Percentiles rank a stretch among this genome's conserved stretches.
Conservation (phyloP, 2,329 filamentous ascomycete species). For the Alternaria sp. region DNA sequence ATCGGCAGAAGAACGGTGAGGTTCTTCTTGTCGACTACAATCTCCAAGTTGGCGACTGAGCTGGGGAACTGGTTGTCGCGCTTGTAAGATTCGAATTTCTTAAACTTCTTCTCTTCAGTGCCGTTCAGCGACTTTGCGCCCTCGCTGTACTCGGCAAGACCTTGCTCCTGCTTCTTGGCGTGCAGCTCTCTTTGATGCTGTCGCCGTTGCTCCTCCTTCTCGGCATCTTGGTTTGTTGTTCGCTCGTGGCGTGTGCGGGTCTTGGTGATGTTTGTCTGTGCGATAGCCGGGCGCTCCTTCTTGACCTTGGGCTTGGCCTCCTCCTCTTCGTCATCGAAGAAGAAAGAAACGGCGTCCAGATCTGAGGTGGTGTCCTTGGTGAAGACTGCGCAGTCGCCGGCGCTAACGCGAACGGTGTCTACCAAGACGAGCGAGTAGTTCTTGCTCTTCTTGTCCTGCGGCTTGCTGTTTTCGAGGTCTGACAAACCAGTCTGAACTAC, state of each 20-base stretch:
- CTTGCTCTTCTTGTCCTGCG: constrained; percentile 89
- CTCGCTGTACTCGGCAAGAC: constrained; percentile 83
- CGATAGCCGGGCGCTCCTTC: constrained; percentile 84
- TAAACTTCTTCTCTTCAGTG: constrained; percentile 96
- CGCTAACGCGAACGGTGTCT: constrained; percentile 89
- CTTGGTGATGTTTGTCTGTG: constrained; percentile 93
- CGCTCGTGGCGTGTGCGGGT: constrained; percentile 91
- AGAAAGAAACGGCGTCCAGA: constrained; percentile 94
- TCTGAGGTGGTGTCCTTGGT: constrained; percentile 92
- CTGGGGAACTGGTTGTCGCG: constrained; percentile 90
- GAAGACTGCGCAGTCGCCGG: constrained; percentile 81
- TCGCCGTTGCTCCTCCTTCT: constrained; percentile 82
- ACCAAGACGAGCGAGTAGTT: constrained; percentile 88
- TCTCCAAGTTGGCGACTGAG: constrained; percentile 82
- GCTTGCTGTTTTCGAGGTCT: constrained; percentile 84
- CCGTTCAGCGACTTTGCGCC: constrained; percentile 85
- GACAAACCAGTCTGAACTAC: constrained; percentile 88
- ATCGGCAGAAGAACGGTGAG: constrained; percentile 90
- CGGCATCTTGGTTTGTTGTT: constrained; percentile 85
- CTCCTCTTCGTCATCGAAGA: constrained; percentile 94
- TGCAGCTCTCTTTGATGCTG: constrained; percentile 93
- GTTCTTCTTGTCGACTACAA: constrained; percentile 90
- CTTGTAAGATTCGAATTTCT: constrained; percentile 99
- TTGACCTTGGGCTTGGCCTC: constrained; percentile 87
- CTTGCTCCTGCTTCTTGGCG: constrained; percentile 86